Evolutionary conservation across 2,329 filamentous ascomycete species (phyloP), one percentile per base, ranked within the genome.

Genomic region (Aureobasidium sp.): DNA sequence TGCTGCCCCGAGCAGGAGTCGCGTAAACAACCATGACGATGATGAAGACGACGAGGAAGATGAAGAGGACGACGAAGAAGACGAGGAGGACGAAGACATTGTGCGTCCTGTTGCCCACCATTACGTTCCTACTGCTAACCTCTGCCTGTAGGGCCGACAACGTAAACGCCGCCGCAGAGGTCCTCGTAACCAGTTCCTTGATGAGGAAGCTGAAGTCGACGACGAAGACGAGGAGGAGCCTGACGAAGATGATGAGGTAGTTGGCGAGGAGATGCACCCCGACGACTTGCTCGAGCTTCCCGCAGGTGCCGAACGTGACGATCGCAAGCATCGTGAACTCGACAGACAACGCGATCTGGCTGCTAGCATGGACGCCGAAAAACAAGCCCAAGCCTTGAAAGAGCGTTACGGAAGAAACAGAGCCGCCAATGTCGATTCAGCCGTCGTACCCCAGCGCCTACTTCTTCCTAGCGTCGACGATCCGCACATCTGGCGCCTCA

Each of bases 171-270:
- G 82, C 71, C 87, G 87, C 74, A 85, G 85, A 73, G 86, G 89
- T 67, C 83, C 84, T 66, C 85, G 90, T 66, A 90, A 90, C 69
- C 87, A 88, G 70, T 97, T 97, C 84, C 87, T 99, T 77, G 94
- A 99, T 85, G 90, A 93, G 71, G 94, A 99, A 81, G 94, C 94
- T 74, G 94, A 97, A 77, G 94, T 99, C 68, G 94, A 97, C 71
- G 94, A 89, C 63, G 87, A 96, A 66, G 91, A 96, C 69, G 91
- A 96, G 69, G 89, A 91, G 67, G 87, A 84, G 67, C 89, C 90
- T 65, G 91, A 96, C 66, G 91, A 95, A 57, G 93, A 97, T 68
- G 91, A 95, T 68, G 91, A 96, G 61, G 86, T 90, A 63, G 87
- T 91, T 68, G 91, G 82, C 62, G 91, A 91, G 62, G 90, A 96